phyloP scores from a whole-genome alignment of 768 basidiomycete genomes.

The Tulasnella sp. region DNA sequence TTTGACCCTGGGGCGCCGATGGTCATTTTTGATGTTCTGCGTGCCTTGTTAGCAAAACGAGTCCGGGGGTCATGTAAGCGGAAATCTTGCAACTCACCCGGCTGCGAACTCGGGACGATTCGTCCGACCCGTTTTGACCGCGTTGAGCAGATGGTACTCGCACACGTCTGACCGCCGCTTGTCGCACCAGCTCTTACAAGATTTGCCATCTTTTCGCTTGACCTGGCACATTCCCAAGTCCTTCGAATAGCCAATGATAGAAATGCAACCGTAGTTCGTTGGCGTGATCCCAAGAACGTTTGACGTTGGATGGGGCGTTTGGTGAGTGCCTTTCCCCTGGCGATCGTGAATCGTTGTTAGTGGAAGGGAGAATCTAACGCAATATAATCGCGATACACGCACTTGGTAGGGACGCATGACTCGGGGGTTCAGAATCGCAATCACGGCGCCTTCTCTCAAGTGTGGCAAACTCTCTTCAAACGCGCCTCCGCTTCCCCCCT shows the following conservation, averaged over 20 bases:
- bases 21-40: constrained; percentile 74
- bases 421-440: constrained; percentile 83
- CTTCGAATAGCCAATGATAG: constrained; percentile 76
- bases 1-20: constrained; percentile 30
- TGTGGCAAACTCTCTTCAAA: constrained; percentile 78
- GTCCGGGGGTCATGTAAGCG: background rate
- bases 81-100: constrained; percentile 52
- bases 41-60: background rate
- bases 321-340: constrained; percentile 32
- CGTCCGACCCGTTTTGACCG: constrained; percentile 68
- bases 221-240: constrained; percentile 86
- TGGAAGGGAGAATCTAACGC: background rate
- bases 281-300: constrained; percentile 89
- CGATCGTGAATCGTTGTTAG: background rate
- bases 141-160: constrained; percentile 84
- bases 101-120: constrained; percentile 79
- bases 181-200: constrained; percentile 88
- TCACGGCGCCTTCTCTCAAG: constrained; percentile 80
- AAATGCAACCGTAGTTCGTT: constrained; percentile 69
- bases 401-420: constrained; percentile 86
- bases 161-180: constrained; percentile 78
- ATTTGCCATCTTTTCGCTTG: constrained; percentile 68
- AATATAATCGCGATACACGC: constrained; percentile 28
- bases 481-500: constrained; percentile 87
- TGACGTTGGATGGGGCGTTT: constrained; percentile 64